Conservation (phyloP, 2,329 filamentous ascomycete species). For the Curvularia eragrostidis region DNA sequence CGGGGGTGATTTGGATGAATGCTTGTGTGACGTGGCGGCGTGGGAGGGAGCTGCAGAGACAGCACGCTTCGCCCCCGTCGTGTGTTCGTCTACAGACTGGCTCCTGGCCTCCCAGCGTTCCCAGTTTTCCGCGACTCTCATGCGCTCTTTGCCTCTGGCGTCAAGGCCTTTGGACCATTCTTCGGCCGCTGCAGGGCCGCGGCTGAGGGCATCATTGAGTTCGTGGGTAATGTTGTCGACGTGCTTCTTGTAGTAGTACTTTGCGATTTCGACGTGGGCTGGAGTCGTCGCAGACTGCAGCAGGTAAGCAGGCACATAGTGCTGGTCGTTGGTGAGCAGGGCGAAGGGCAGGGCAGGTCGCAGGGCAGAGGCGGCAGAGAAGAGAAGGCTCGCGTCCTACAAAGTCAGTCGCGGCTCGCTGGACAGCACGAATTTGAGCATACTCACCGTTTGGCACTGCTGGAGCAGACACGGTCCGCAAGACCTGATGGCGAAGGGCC, state of each 20-base stretch:
- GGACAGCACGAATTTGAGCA: slow-evolving; percentile 7
- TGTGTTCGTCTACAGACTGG: slow-evolving; percentile 32
- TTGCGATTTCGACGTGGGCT: slow-evolving; percentile 62
- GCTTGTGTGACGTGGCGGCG: slow-evolving; percentile 27
- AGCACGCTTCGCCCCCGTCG: slow-evolving; percentile 17
- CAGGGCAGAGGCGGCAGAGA: slow-evolving; percentile 68
- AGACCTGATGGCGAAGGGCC: slow-evolving; percentile 71
- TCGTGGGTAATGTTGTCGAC: slow-evolving; percentile 68
- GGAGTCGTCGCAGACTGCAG: slow-evolving; percentile 62
- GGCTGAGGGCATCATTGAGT: slow-evolving; percentile 67
- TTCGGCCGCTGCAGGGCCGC: slow-evolving; percentile 72
- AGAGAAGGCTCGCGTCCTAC: slow-evolving; percentile 73
- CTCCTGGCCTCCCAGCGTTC: slow-evolving; percentile 71
- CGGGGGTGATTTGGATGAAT: slow-evolving; percentile 35
- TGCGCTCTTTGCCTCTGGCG: slow-evolving; percentile 65
- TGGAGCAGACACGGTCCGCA: slow-evolving; percentile 71
- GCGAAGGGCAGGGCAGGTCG: slow-evolving; percentile 73
- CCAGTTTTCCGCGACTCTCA: slow-evolving; percentile 71
- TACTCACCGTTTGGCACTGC: slow-evolving; percentile 68
- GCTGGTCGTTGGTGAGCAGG: slow-evolving; percentile 66
- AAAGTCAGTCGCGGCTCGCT: slow-evolving; percentile 27
- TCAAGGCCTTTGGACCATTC: slow-evolving; percentile 82
- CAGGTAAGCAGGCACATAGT: slow-evolving; percentile 64
- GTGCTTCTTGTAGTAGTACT: slow-evolving; percentile 70
- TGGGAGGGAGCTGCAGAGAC: slow-evolving; percentile 27